These are phyloP conservation scores for Apiospora sp. DNA, from an alignment of 2,329 filamentous ascomycete species.

Conservation along the genomic window DNA sequence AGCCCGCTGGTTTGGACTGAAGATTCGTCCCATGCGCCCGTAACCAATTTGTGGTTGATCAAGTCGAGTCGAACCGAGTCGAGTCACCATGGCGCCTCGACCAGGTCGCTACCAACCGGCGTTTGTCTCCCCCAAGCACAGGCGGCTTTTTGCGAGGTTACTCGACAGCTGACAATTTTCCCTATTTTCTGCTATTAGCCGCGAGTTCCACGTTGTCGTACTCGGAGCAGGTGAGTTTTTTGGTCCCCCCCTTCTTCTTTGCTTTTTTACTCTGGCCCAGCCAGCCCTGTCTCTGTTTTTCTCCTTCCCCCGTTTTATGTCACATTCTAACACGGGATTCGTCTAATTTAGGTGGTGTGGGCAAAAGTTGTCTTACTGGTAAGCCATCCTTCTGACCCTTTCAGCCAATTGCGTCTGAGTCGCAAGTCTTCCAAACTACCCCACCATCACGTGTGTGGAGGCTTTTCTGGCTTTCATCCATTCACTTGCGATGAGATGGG, in stretches of 20 bases:
- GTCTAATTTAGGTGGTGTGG: constrained; percentile 74
- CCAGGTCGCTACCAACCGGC: constrained; percentile 8
- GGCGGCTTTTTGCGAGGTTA: constrained; percentile 10
- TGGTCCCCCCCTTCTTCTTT: constrained; percentile 15
- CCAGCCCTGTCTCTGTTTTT: constrained; percentile 27
- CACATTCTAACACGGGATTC: constrained; percentile 25
- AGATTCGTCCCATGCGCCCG: neutral
- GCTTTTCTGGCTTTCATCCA: constrained; percentile 5
- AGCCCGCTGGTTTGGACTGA: neutral
- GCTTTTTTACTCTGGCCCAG: constrained; percentile 20
- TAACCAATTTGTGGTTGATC: neutral
- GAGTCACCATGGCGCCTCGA: constrained; percentile 21
- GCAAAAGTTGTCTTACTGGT: constrained; percentile 93
- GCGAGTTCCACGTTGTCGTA: constrained; percentile 85
- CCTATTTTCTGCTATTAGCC: constrained; percentile 53
- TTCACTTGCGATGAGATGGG: constrained; percentile 3
- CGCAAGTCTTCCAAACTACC: constrained; percentile 20
- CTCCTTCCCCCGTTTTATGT: constrained; percentile 29
- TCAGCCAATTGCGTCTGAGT: constrained; percentile 15
- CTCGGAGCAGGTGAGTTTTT: constrained; percentile 74
- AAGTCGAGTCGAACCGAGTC: neutral
- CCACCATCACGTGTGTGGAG: constrained; percentile 34
- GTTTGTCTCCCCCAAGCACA: constrained; percentile 9
- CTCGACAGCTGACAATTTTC: constrained; percentile 35
- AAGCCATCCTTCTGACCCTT: constrained; percentile 39